phyloP scores from a whole-genome alignment of 345 rosid species.

The Populus davidiana region DNA sequence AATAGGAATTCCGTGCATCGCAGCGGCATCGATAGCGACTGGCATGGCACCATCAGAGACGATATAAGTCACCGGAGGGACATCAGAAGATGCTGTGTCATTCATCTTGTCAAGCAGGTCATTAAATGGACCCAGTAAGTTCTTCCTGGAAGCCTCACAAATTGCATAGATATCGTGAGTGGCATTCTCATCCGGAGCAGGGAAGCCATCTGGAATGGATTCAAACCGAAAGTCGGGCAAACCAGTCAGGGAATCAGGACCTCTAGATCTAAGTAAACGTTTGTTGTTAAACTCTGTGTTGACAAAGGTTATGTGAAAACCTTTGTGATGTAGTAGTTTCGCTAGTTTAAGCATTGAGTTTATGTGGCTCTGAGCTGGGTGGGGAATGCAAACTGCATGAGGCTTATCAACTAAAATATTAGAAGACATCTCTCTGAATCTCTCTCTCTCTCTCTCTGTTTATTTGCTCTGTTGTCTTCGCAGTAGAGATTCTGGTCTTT shows the following conservation, averaged over 20 bases:
- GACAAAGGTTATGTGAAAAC: not conserved
- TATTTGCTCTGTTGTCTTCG: no score
- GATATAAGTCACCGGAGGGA: not conserved
- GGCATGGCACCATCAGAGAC: not conserved
- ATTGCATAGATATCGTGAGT: not conserved
- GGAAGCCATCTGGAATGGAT: not conserved
- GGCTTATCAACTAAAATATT: not conserved
- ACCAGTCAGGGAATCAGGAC: not conserved
- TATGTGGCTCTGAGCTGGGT: not conserved
- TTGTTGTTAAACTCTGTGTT: not conserved
- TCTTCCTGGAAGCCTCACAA: not conserved
- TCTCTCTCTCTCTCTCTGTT: not conserved
- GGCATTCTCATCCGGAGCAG: not conserved
- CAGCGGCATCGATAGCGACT: not conserved
- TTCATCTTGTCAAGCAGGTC: not conserved
- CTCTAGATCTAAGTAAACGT: not conserved
- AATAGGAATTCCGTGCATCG: not conserved
- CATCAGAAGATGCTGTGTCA: not conserved
- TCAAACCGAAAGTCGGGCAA: not conserved
- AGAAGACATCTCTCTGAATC: not conserved
- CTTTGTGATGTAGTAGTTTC: not conserved
- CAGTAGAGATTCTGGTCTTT: not conserved
- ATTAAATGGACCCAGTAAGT: not conserved
- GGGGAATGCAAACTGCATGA: not conserved
- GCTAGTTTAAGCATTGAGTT: not conserved